Evolutionary conservation across 2,329 filamentous ascomycete genomes (phyloP), one percentile per base, ranked within the genome.

Genomic region (Xylaria hypoxylon): DNA sequence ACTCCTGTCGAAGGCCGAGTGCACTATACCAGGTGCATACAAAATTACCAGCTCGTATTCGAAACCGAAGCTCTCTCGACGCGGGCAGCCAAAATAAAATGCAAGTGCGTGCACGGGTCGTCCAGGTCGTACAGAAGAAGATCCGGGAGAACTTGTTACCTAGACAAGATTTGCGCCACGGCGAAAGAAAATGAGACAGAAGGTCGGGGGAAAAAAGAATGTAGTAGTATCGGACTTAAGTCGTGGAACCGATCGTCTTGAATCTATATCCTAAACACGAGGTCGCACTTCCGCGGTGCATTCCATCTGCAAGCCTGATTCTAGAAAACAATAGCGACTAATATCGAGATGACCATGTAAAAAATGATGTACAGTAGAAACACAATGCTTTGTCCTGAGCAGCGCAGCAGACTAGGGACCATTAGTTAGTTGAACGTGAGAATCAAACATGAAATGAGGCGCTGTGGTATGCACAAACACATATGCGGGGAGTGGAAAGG

Each of bases 1-100:
- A 50, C 63, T 62, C 35, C 66, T 56, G 48, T 68, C 68, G 56
- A 62, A 65, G 56, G 50, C 50, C 57, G 22, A 65, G 51, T 44
- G 47, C 68, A 59, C 59, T 70, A 70, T 72, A 68, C 65, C 55
- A 70, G 60, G 64, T 52, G 69, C 72, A 74, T 75, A 65, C 62
- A 68, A 68, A 64, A 65, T 44, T 63, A 40, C 63, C 57, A 65
- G 52, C 42, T 62, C 50, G 48, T 47, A 68, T 55, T n/a, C 55
- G 62, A 63, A 48, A 67, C 60, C 56, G 53, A 50, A 68, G 55
- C 69, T 62, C 45, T 67, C 68, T 58, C 68, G 56, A 70, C 61
- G 68, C 64, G 62, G 62, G 64, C 38, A 71, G 44, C 70, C 70
- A 70, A 68, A 58, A 58, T 65, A 69, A 68, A 50, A 64, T 56